Evolutionary conservation across 2,329 filamentous ascomycete species (phyloP).

Genomic region (Nemania sp.): DNA sequence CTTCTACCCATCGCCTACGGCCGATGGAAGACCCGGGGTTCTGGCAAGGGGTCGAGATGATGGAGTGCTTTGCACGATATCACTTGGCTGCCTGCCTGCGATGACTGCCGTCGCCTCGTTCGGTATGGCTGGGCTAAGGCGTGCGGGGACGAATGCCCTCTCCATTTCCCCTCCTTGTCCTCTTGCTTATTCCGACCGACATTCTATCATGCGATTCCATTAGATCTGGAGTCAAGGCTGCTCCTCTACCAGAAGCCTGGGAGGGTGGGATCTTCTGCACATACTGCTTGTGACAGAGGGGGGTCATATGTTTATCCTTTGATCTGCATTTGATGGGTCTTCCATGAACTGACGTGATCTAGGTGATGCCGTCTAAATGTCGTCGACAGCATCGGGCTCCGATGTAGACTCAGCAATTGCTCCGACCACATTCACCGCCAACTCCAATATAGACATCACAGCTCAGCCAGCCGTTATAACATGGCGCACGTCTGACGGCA

Average conservation of each 20-base stretch:
- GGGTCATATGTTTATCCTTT: constrained; percentile 12
- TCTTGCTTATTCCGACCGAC: constrained; percentile 4
- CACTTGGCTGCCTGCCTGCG: constrained; percentile 22
- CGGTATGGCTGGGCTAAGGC: constrained; percentile 28
- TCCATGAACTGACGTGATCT: constrained; percentile 13
- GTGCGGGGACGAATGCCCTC: constrained; percentile 25
- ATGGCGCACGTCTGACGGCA: constrained; percentile 16
- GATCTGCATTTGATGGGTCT: constrained; percentile 2
- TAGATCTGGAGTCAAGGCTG: constrained; percentile 28
- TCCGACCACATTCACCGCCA: constrained; percentile 3
- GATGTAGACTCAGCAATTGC: constrained; percentile 1
- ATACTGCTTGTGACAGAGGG: constrained; percentile 14
- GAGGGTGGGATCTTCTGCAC: constrained; percentile 27
- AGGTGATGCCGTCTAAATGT: constrained; percentile 24
- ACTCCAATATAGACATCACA: constrained; percentile 22
- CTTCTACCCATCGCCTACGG: constrained; percentile 30
- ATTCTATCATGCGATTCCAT: constrained; percentile 1
- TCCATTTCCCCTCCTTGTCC: neutral
- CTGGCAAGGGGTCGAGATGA: constrained; percentile 24
- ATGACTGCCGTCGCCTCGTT: constrained; percentile 24
- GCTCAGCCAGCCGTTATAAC: constrained; percentile 16
- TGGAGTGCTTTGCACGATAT: constrained; percentile 12
- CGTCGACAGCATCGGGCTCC: constrained; percentile 22
- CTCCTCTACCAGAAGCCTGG: constrained; percentile 30
- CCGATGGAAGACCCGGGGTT: constrained; percentile 28